Conservation (phyloP, 2,329 filamentous ascomycete genomes). For the Calonectria ilicicola region DNA sequence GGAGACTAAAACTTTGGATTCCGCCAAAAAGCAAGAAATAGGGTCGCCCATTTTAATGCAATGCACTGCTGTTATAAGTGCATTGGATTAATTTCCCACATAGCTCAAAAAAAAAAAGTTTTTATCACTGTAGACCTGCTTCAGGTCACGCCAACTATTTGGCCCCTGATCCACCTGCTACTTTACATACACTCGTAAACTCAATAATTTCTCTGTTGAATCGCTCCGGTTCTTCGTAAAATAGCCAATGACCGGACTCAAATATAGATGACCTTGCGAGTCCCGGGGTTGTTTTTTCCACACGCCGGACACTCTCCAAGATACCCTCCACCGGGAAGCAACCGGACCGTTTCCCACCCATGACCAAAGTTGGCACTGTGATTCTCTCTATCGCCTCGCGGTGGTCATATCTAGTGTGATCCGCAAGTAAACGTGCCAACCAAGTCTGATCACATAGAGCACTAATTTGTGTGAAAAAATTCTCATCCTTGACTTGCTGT, state of each 20-base stretch:
- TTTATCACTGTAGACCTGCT: not conserved
- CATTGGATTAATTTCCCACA: not conserved
- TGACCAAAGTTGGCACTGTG: conserved; percentile 40
- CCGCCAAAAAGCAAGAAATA: not conserved
- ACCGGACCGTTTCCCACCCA: conserved; percentile 41
- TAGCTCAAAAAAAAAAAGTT: not conserved
- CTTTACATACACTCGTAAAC: conserved; percentile 33
- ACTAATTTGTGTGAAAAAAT: conserved; percentile 42
- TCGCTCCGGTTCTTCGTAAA: conserved; percentile 42
- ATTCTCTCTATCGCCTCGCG: conserved; percentile 41
- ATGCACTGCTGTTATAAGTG: not conserved
- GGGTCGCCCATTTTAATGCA: not conserved
- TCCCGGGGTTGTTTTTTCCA: conserved; percentile 34
- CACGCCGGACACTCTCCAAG: conserved; percentile 39
- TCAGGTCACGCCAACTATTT: not conserved
- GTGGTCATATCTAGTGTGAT: conserved; percentile 44
- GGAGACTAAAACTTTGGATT: not conserved
- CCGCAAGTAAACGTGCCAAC: conserved; percentile 41
- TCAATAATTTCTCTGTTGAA: conserved; percentile 41
- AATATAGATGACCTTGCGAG: conserved; percentile 38
- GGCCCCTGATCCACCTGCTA: not conserved
- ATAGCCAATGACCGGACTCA: conserved; percentile 43
- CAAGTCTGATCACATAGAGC: conserved; percentile 40
- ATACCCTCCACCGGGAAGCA: conserved; percentile 44
- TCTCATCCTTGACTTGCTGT: conserved; percentile 36